A percentile compares a stretch with the other conserved stretches of the same genome.
Conservation (phyloP, 1,284 basidiomycete genomes). For the Cutaneotrichosporon spelunceum region DNA sequence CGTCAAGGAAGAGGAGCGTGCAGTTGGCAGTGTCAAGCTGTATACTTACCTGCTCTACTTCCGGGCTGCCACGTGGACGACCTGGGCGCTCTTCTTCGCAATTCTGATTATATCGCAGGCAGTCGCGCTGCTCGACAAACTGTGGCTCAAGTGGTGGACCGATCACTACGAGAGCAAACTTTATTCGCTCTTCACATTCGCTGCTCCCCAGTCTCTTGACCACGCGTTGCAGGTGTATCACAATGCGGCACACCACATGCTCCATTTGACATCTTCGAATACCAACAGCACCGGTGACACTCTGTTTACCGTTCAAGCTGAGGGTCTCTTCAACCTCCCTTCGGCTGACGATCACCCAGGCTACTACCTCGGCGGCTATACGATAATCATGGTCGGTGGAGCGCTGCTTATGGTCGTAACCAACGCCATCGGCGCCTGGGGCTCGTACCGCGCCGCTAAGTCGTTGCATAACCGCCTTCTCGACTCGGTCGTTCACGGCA, state of each 20-base stretch:
- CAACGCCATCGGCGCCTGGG: slow-evolving; percentile 43
- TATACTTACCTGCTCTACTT: slow-evolving; percentile 73
- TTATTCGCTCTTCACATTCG: slow-evolving; percentile 25
- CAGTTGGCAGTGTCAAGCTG: slow-evolving; percentile 73
- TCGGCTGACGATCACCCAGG: slow-evolving; percentile 48
- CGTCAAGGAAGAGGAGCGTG: slow-evolving; percentile 57
- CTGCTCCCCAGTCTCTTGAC: slow-evolving; percentile 1
- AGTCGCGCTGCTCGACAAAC: slow-evolving; percentile 53
- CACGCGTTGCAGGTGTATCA: slow-evolving; percentile 17
- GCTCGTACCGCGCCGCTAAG: slow-evolving; percentile 57
- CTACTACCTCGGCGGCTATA: slow-evolving; percentile 53
- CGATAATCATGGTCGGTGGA: slow-evolving; percentile 35
- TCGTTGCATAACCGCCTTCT: slow-evolving; percentile 46
- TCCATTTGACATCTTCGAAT: slow-evolving; percentile 25
- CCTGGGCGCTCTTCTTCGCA: slow-evolving; percentile 43
- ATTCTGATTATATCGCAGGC: slow-evolving; percentile 53
- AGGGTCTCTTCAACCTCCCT: slow-evolving; percentile 18
- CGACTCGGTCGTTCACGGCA: slow-evolving; percentile 36
- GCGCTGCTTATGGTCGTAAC: slow-evolving; percentile 42
- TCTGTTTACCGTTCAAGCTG: slow-evolving; percentile 10
- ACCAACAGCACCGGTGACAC: slow-evolving; percentile 1
- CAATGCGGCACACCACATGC: slow-evolving; percentile 30
- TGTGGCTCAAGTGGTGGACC: slow-evolving; percentile 69
- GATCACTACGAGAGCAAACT: slow-evolving; percentile 40
- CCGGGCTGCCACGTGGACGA: slow-evolving; percentile 50